Conservation (phyloP, 2,329 filamentous ascomycete species). For the Cyanodermella asteris region DNA sequence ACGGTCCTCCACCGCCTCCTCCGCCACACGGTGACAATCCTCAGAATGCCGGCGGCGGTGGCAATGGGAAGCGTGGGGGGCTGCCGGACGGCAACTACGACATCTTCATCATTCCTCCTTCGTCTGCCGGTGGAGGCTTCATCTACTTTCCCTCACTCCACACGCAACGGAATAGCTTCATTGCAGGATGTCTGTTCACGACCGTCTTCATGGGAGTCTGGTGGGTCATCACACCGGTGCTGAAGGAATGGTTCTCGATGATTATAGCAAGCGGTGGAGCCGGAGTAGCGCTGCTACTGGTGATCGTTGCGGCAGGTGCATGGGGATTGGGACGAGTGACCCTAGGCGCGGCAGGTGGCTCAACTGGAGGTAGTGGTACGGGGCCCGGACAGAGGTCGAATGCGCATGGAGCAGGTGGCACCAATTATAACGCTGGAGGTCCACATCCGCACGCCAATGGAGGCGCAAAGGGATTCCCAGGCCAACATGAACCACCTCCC, state of each 20-base stretch:
- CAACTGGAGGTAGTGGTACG: no score
- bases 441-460: background rate
- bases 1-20: slow-evolving; percentile 42
- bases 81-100: slow-evolving; percentile 83
- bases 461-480: background rate
- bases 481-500: no score
- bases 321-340: no score
- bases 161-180: slow-evolving; percentile 74
- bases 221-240: slow-evolving; percentile 48
- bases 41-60: no score
- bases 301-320: slow-evolving; percentile 61
- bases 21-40: slow-evolving; percentile 66
- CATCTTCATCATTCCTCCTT: slow-evolving; percentile 88
- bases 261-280: slow-evolving; percentile 51
- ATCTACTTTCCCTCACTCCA: slow-evolving; percentile 80
- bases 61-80: slow-evolving; percentile 47
- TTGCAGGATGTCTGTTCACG: slow-evolving; percentile 63
- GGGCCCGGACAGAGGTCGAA: no score
- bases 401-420: no score
- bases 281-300: slow-evolving; percentile 50
- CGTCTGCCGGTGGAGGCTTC: slow-evolving; percentile 73
- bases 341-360: no score
- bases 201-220: slow-evolving; percentile 52
- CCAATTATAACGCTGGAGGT: no score
- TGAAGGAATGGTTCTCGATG: slow-evolving; percentile 50